A percentile compares a stretch with the other conserved stretches of the same genome.
Conservation (phyloP, 148 eudicot genomes). For the Limonium bicolor region DNA sequence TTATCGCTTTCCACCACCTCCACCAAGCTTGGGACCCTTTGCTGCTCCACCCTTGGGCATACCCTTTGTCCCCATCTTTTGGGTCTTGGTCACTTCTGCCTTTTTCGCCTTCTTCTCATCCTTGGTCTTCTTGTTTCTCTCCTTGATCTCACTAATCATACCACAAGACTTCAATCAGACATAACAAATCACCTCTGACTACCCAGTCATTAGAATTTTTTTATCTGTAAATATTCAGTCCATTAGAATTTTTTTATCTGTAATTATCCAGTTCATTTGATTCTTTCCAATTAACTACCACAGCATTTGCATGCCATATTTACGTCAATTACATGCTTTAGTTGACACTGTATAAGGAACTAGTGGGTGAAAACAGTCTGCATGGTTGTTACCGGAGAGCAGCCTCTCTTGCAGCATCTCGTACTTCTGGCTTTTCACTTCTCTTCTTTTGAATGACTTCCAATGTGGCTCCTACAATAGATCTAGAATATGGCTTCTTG, state of each 20-base stretch:
- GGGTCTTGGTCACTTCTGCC: conserved; percentile 28
- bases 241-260: too few relatives aligned
- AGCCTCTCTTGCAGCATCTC: conserved; percentile 67
- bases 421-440: conserved; percentile 51
- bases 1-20: conserved; percentile 10
- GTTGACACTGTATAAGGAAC: too few relatives aligned
- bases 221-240: too few relatives aligned
- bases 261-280: too few relatives aligned
- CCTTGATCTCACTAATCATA: conserved; percentile 59
- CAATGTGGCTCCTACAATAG: conserved; percentile 62
- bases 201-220: too few relatives aligned
- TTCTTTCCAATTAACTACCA: too few relatives aligned
- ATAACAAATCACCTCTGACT: too few relatives aligned
- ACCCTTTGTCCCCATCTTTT: conserved; percentile 27
- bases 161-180: too few relatives aligned
- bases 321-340: too few relatives aligned
- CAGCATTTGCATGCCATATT: too few relatives aligned
- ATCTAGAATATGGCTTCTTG: conserved; percentile 64
- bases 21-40: conserved; percentile 7
- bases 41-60: conserved; percentile 16
- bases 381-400: conserved; percentile 41
- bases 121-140: conserved; percentile 58
- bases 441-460: conserved; percentile 65
- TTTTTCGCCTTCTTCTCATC: conserved; percentile 60
- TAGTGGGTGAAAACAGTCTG: not conserved